Conservation (phyloP, 768 basidiomycete species). For the Tricholomella constricta region DNA sequence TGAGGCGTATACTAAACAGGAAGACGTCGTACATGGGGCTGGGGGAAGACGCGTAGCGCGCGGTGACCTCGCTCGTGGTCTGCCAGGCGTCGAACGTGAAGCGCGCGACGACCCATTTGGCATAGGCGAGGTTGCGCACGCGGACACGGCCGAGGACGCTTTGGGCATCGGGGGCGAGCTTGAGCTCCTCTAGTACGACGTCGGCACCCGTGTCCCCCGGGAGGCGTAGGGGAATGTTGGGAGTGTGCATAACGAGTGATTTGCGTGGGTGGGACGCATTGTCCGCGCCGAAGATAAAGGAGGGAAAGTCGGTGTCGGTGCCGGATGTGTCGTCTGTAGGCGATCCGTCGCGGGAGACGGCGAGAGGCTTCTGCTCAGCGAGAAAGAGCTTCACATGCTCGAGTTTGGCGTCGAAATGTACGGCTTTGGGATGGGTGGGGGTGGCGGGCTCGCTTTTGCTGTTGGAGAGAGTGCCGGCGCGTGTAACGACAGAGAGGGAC, state of each 20-base stretch:
- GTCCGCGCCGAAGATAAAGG: constrained; percentile 59
- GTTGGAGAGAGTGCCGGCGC: constrained; percentile 37
- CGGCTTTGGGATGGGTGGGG: constrained; percentile 77
- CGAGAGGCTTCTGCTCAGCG: constrained; percentile 92
- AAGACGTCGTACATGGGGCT: constrained; percentile 71
- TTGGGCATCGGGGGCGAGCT: constrained; percentile 51
- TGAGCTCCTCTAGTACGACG: constrained; percentile 56
- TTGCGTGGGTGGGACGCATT: constrained; percentile 31
- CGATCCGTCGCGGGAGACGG: constrained; percentile 88
- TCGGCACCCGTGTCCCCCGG: constrained; percentile 36
- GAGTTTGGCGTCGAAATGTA: constrained; percentile 90
- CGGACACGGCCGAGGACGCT: constrained; percentile 72
- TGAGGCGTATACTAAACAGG: constrained; percentile 71
- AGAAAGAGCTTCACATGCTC: constrained; percentile 95
- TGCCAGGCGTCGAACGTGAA: constrained; percentile 97
- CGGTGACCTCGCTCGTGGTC: constrained; percentile 92
- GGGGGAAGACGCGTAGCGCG: constrained; percentile 56
- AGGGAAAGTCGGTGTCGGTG: constrained; percentile 76
- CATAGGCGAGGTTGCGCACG: constrained; percentile 84
- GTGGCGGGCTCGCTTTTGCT: constrained; percentile 81
- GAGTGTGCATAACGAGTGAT: constrained; percentile 58
- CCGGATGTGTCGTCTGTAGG: constrained; percentile 83
- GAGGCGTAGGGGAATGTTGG: constrained; percentile 61
- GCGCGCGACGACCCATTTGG: constrained; percentile 84
- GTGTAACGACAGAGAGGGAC: constrained; percentile 57